Percentiles rank a stretch among this genome's conserved stretches.
Conservation (phyloP, 768 basidiomycete genomes). For the Xerocomus potaroensis region DNA sequence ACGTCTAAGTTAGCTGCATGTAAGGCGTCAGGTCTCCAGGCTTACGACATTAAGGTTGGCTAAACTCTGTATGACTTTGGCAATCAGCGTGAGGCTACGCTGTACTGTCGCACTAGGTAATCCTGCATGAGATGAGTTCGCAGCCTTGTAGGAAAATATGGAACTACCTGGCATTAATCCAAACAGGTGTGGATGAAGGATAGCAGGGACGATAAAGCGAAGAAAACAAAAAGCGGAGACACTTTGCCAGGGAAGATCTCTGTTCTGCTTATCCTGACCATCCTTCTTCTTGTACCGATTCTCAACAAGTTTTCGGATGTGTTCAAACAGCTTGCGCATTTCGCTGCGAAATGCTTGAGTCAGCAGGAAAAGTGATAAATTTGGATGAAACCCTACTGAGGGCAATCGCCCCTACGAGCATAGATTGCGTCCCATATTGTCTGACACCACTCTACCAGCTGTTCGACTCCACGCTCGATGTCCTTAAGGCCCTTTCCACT, state of each 20-base stretch:
- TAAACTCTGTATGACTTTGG: slow-evolving; percentile 85
- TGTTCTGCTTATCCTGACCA: slow-evolving; percentile 39
- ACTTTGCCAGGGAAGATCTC: slow-evolving; percentile 69
- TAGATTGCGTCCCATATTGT: slow-evolving; percentile 83
- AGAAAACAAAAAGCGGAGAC: slow-evolving; percentile 89
- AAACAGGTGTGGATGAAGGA: slow-evolving; percentile 84
- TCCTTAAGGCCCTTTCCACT: slow-evolving; percentile 58
- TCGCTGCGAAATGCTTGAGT: slow-evolving; percentile 44
- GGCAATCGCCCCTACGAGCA: slow-evolving; percentile 66
- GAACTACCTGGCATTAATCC: slow-evolving; percentile 66
- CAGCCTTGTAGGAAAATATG: not conserved
- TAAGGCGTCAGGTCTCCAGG: slow-evolving; percentile 4
- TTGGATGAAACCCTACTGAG: slow-evolving; percentile 48
- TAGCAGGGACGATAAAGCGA: slow-evolving; percentile 85
- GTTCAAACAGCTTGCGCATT: slow-evolving; percentile 63
- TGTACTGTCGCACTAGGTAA: slow-evolving; percentile 64
- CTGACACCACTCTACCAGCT: slow-evolving; percentile 71
- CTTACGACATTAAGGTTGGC: slow-evolving; percentile 78
- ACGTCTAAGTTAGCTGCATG: slow-evolving; percentile 1
- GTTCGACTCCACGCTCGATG: slow-evolving; percentile 61
- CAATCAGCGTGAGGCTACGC: slow-evolving; percentile 78
- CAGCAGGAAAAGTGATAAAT: slow-evolving; percentile 1
- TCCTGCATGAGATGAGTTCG: slow-evolving; percentile 40
- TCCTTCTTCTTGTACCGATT: slow-evolving; percentile 49
- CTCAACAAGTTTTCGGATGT: slow-evolving; percentile 70